Evolutionary conservation across 129 eudicot species (phyloP), one percentile per base, ranked within the genome.

Genomic region (Smallanthus sonchifolius): DNA sequence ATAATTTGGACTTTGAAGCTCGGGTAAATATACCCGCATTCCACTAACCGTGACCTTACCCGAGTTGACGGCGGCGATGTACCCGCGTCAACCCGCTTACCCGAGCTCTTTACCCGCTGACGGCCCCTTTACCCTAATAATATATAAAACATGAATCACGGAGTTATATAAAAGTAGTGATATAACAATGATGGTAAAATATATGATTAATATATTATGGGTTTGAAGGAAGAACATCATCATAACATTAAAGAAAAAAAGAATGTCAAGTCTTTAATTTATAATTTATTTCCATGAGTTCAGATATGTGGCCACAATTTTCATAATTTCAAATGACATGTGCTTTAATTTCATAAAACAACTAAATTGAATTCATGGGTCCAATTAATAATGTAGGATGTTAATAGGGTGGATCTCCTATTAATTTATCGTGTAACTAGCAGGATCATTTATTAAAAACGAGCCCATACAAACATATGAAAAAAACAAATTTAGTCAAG

Each of bases 301-400:
- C 7, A 37, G 4, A 16, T 16, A 6, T 44, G 65, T 59, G 70
- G 70, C 76, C 76, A 77, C 81, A 67, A 61, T 32, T 14, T 56
- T 57, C 42, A 35, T 43, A 60, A 32, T 44, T 43, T 14, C 42
- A 69, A 69, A 69, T 60, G 43, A 77, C 60, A 24, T 35, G 60
- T 43, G 40, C 62, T 69, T 69, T 48, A 44, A 70, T 42, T 56
- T 59, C 72, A 36, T 36, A 49, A 36, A 64, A 75, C 40, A 49
- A 64, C 7, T 48, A 34, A 43, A 49, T 63, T 74, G 47, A 45
- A 19, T 44, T 20, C 7, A 77, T 77, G 64, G 80, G 64, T 14
- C 81, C 81, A 68, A 17, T 19, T 68, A 56, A 68, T 67, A 54
- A 76, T 43, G 37, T 48, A 67, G 42, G 67, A 42, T 35, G 74